These are phyloP conservation scores for Arthrocladium fulminans DNA, from an alignment of 2,329 filamentous ascomycete genomes.

Conservation along the genomic window DNA sequence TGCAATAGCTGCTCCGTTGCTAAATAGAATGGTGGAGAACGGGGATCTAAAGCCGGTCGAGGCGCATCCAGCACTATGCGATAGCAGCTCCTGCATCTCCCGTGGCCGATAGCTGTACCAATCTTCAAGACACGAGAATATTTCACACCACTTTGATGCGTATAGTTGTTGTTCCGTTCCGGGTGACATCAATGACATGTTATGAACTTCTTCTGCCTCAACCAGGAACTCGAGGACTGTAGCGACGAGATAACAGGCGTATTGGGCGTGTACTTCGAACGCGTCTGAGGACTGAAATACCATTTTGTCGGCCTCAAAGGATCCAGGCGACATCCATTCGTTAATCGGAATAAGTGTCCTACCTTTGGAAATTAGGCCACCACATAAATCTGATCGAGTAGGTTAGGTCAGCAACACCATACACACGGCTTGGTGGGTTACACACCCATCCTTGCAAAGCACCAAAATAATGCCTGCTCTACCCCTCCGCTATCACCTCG, in stretches of 20 bases:
- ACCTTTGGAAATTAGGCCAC: conserved; percentile 47
- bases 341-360: conserved; percentile 42
- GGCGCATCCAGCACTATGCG: not conserved
- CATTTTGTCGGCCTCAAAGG: conserved; percentile 25
- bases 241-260: conserved; percentile 49
- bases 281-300: not conserved
- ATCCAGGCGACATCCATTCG: conserved; percentile 39
- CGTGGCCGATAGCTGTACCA: conserved; percentile 42
- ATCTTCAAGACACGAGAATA: conserved; percentile 44
- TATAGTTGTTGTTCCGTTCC: conserved; percentile 37
- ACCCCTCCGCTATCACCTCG: too few relatives aligned
- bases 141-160: conserved; percentile 38
- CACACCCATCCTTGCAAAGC: too few relatives aligned
- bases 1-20: conserved; percentile 48
- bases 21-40: conserved; percentile 46
- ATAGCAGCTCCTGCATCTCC: conserved; percentile 40
- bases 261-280: conserved; percentile 50
- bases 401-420: too few relatives aligned
- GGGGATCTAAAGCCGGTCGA: conserved; percentile 28
- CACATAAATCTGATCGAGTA: too few relatives aligned
- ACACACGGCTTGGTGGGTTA: too few relatives aligned
- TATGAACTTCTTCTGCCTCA: not conserved
- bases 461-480: too few relatives aligned
- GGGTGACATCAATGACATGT: conserved; percentile 19
- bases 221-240: conserved; percentile 44